A percentile compares a stretch with the other conserved stretches of the same genome.
Evolutionary conservation across 352 stramenopile genomes (phyloP).

Genomic region (Pythium aristosporum): DNA sequence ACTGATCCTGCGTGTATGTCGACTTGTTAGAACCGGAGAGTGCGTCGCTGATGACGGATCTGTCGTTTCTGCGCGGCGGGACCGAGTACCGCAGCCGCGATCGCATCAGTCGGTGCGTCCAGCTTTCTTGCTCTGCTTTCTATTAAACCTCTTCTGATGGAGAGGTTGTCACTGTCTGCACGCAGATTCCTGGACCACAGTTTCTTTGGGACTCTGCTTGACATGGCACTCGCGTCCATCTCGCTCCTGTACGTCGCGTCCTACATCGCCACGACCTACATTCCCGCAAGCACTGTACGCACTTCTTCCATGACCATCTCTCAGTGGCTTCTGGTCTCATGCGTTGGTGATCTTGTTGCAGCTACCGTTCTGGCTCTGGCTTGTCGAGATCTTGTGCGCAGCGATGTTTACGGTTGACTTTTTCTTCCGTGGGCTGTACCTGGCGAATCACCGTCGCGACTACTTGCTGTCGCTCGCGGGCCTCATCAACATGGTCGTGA

Average conservation of each 20-base stretch:
- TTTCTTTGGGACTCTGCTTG: slow-evolving; percentile 60
- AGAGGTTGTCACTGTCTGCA: not conserved
- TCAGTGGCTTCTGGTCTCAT: not conserved
- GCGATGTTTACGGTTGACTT: slow-evolving; percentile 67
- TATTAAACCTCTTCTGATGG: too few relatives aligned
- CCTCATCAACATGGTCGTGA: slow-evolving; percentile 57
- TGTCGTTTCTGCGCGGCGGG: slow-evolving; percentile 31
- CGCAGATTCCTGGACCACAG: slow-evolving; percentile 79
- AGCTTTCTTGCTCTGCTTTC: not conserved
- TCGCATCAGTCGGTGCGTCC: slow-evolving; percentile 39
- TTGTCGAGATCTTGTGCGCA: slow-evolving; percentile 65
- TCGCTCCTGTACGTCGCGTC: slow-evolving; percentile 59
- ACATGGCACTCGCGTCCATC: slow-evolving; percentile 53
- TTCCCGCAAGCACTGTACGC: slow-evolving; percentile 52
- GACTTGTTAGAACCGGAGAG: slow-evolving; percentile 28
- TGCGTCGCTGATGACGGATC: slow-evolving; percentile 30
- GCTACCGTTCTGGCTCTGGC: slow-evolving; percentile 69
- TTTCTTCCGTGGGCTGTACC: slow-evolving; percentile 67
- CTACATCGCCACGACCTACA: slow-evolving; percentile 83
- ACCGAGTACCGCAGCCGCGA: slow-evolving; percentile 34
- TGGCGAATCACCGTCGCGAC: slow-evolving; percentile 63
- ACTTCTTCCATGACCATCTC: not conserved
- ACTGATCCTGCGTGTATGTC: not conserved
- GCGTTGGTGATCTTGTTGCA: slow-evolving; percentile 20
- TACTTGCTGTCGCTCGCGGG: slow-evolving; percentile 60